Conservation (phyloP, 148 eudicot species). For the Rhododendron ovatum region DNA sequence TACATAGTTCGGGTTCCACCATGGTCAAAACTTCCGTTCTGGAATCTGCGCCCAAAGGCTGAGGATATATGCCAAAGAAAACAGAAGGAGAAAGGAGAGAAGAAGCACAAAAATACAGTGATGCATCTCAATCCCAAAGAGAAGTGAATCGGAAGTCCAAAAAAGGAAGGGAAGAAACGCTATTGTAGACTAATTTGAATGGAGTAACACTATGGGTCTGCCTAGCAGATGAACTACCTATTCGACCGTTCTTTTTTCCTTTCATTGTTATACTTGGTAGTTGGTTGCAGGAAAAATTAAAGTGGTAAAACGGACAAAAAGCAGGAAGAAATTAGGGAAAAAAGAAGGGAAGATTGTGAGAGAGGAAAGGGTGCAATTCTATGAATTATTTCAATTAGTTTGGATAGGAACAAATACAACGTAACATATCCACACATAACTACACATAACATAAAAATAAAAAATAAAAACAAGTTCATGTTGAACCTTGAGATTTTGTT, state of each 20-base stretch:
- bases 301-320: background rate
- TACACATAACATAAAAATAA: background rate
- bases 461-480: background rate
- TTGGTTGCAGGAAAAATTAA: background rate
- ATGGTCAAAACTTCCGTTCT: background rate
- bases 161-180: background rate
- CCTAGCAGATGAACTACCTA: background rate
- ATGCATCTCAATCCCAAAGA: background rate
- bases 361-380: background rate
- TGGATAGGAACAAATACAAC: background rate
- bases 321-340: background rate
- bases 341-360: background rate
- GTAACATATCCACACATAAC: background rate
- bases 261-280: background rate
- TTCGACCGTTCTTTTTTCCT: background rate
- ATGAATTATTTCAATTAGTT: background rate
- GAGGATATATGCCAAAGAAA: background rate
- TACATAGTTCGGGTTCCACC: background rate
- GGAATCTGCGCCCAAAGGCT: background rate
- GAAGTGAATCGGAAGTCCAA: background rate
- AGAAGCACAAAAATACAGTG: background rate
- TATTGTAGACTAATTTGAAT: background rate
- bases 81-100: background rate
- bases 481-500: background rate
- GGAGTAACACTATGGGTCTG: background rate